Conservation (phyloP, 257 asterid genomes). For the Fraxinus anomala region DNA sequence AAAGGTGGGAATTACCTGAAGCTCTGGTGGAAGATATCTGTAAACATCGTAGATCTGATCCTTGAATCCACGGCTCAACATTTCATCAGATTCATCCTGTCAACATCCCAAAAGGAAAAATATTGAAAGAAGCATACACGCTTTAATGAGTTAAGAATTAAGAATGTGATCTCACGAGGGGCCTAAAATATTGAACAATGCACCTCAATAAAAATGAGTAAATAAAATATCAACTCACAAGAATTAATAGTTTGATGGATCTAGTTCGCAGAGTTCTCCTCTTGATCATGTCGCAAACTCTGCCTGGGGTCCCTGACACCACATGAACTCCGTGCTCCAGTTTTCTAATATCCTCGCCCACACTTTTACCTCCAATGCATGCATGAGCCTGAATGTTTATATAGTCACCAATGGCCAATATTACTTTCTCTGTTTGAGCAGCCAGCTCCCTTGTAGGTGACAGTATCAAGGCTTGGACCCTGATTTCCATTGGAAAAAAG, state of each 20-base stretch:
- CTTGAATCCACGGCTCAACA: slow-evolving; percentile 98
- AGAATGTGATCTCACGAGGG: background rate
- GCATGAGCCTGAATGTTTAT: slow-evolving; percentile 93
- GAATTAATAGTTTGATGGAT: slow-evolving; percentile 71
- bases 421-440: slow-evolving; percentile 88
- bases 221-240: slow-evolving; percentile 50
- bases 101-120: slow-evolving; percentile 19
- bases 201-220: background rate
- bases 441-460: slow-evolving; percentile 99
- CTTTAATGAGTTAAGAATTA: background rate
- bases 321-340: slow-evolving; percentile 97
- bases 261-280: slow-evolving; percentile 90
- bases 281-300: slow-evolving; percentile 97
- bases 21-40: slow-evolving; percentile 99
- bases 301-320: slow-evolving; percentile 98
- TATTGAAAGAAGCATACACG: background rate
- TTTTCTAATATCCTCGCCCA: slow-evolving; percentile 91
- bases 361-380: slow-evolving; percentile 96
- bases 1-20: slow-evolving; percentile 53
- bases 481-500: slow-evolving; percentile 21
- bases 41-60: slow-evolving; percentile 98
- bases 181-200: slow-evolving; percentile 5
- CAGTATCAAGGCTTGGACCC: slow-evolving; percentile 94
- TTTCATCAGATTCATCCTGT: slow-evolving; percentile 98
- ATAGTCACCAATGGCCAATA: slow-evolving; percentile 83